phyloP scores from a whole-genome alignment of 2,329 filamentous ascomycete species.

The Fusarium incarnatum region DNA sequence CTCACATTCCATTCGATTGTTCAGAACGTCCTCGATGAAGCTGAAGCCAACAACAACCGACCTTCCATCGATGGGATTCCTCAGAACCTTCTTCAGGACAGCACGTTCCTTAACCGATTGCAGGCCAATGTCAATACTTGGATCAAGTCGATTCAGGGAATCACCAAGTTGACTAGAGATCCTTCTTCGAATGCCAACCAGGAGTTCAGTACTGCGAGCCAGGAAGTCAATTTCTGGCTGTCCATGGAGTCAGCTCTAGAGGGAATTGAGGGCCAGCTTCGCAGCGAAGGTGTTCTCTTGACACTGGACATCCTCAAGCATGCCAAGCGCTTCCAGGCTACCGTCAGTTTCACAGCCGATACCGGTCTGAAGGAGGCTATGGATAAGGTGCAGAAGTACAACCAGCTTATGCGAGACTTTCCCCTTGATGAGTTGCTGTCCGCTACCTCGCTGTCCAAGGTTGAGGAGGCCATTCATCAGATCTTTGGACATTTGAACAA shows the following conservation, averaged over 20 bases:
- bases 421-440: conserved; percentile 94
- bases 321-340: conserved; percentile 97
- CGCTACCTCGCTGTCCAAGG: conserved; percentile 87
- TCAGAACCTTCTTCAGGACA: conserved; percentile 81
- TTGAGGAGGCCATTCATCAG: conserved; percentile 86
- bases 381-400: conserved; percentile 98
- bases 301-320: conserved; percentile 96
- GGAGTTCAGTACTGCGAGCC: conserved; percentile 78
- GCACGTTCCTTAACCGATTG: conserved; percentile 90
- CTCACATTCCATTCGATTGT: conserved; percentile 90
- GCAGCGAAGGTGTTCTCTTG: conserved; percentile 87
- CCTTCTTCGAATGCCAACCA: conserved; percentile 70
- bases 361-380: conserved; percentile 96
- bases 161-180: conserved; percentile 94
- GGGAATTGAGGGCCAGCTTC: conserved; percentile 88
- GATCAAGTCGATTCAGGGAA: conserved; percentile 98
- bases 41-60: conserved; percentile 72
- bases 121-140: conserved; percentile 95
- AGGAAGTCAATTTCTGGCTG: conserved; percentile 99
- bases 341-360: conserved; percentile 95
- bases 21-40: conserved; percentile 84
- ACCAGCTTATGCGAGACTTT: conserved; percentile 98
- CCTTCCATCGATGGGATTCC: conserved; percentile 85
- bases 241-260: conserved; percentile 96
- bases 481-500: conserved; percentile 98